Evolutionary conservation across 2,329 filamentous ascomycete genomes (phyloP).

Genomic region (Aphanocladium album): DNA sequence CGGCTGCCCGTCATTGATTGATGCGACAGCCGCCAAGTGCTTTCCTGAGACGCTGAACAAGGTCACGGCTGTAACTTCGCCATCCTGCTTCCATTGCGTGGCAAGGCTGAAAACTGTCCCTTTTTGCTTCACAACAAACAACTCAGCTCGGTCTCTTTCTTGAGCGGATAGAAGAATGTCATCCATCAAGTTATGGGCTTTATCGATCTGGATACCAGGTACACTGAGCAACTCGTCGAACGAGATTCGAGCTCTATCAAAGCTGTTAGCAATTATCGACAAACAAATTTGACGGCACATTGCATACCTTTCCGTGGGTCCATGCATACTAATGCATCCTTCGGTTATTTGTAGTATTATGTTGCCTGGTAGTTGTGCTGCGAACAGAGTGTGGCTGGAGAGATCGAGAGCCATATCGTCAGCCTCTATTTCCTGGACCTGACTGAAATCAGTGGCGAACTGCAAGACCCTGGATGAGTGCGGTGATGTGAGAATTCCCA

Average conservation of each 20-base stretch:
- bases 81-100: neutral
- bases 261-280: neutral
- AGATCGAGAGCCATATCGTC: conserved; percentile 46
- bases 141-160: neutral
- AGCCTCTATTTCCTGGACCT: conserved; percentile 38
- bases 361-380: conserved; percentile 30
- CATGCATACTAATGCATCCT: neutral
- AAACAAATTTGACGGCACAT: neutral
- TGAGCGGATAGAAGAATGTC: conserved; percentile 40
- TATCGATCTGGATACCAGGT: conserved; percentile 28
- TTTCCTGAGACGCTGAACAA: neutral
- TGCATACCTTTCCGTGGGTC: neutral
- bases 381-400: conserved; percentile 46
- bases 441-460: conserved; percentile 43
- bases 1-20: neutral
- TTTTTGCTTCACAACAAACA: neutral
- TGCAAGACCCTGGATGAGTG: conserved; percentile 44
- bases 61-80: conserved; percentile 9
- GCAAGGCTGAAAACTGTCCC: neutral
- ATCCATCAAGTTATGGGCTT: conserved; percentile 37
- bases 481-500: conserved; percentile 45
- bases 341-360: conserved; percentile 22
- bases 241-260: conserved; percentile 24
- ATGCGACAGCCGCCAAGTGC: neutral
- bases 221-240: conserved; percentile 29